Evolutionary conservation across 2,329 filamentous ascomycete species (phyloP), one percentile per base, ranked within the genome.

Genomic region (Septoria linicola): DNA sequence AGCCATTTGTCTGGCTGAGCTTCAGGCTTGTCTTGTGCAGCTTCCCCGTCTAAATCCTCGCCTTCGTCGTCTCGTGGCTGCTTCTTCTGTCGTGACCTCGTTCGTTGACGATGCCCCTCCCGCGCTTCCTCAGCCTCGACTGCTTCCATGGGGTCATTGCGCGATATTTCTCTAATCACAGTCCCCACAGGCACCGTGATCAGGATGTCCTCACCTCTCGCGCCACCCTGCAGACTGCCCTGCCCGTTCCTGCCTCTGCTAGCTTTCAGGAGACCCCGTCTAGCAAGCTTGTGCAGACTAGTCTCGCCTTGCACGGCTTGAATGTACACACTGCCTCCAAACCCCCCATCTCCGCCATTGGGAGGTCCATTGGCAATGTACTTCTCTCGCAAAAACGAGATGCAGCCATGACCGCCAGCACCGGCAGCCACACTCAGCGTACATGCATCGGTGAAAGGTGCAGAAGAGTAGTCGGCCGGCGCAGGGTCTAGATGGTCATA

Each of bases 121-220:
- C 35, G 17, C 35, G 44, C 44, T 19, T 48, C 44, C 36, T 41
- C 44, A 6, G 44, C 44, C 40, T 82, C 76, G 63, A 90, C 87
- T 44, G 90, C 84, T 7, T 80, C 81, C 4, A 87, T 76, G 0
- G 90, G 89, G 66, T 97, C 91, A 46, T 83, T 74, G 31, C 93
- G 79, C 59, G 83, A 81, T 3, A 96, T 73, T 71, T 99, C 93
- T 25, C 88, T 80, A 2, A 99, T 80, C 2, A 99, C 84, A 0
- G 93, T 99, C 3, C 93, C 93, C 4, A 97, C 87, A 0, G 93
- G 93, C 0, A 99, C 93, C 25, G 88, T 86, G 55, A 99, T 83
- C 63, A 97, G 75, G 4, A 96, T 71, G 69, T 99, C 93, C 11
- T 92, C 85, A 42, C 93, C 93, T 58, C 89, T 80, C 62, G 85